Evolutionary conservation across 2,329 filamentous ascomycete genomes (phyloP), one percentile per base, ranked within the genome.

Genomic region (Biscogniauxia marginata): DNA sequence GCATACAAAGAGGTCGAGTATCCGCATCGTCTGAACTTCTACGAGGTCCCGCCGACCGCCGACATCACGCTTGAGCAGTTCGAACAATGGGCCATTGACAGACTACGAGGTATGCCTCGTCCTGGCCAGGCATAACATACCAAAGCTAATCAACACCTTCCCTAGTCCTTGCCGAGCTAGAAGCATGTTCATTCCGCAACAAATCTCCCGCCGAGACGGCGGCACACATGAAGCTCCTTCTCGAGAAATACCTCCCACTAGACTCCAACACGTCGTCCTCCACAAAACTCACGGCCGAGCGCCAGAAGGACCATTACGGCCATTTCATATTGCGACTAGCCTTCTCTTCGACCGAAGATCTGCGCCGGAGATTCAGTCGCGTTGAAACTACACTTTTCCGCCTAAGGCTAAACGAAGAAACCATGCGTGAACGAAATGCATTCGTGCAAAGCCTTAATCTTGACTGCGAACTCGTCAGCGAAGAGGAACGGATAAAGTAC

Each of bases 21-120:
- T 71, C 85, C 88, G 13, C 83, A 93, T 73, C 88, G 93, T 55
- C 84, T 99, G 68, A 99, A 96, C 79, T 93, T 97, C 75, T 99
- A 99, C 77, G 78, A 85, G 46, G 82, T 88, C 22, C 90, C 95
- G 47, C 95, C 95, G 0, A 97, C 92, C 0, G 89, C 90, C 49
- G 95, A 99, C 70, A 95, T 99, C 65, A 96, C 91, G 0, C 85
- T 99, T 45, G 95, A 99, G 71, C 88, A 99, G 71, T 99, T 99
- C 68, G 95, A 99, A 72, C 92, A 96, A 82, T 99, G 95, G 95
- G 95, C 93, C 9, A 98, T 99, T 68, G 90, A 96, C 68, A 83
- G 95, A 55, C 74, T 99, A 63, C 88, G 91, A 76, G 84, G 91
- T 91, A 77, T 54, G 77, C 52, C 7, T 7, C 3, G 7, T 44